These are phyloP conservation scores for Fusarium denticulatum DNA, from an alignment of 2,329 filamentous ascomycete genomes.

Conservation along the genomic window DNA sequence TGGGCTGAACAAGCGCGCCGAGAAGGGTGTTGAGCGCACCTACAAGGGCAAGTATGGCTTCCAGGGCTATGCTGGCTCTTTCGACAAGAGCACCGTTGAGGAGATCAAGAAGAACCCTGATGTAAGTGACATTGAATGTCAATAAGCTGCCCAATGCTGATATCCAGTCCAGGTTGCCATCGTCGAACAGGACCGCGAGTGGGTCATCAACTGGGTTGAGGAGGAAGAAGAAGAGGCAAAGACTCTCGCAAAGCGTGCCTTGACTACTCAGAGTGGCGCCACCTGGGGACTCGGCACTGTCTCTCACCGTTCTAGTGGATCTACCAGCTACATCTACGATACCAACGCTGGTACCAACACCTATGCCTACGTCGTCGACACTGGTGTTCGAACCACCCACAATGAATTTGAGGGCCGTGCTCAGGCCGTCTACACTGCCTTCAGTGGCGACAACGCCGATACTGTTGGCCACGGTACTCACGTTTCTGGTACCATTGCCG, in stretches of 20 bases:
- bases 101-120: constrained; percentile 54
- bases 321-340: constrained; percentile 60
- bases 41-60: constrained; percentile 47
- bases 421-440: constrained; percentile 42
- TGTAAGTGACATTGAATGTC: constrained; percentile 44
- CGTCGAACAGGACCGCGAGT: constrained; percentile 46
- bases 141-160: not conserved
- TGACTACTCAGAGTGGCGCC: constrained; percentile 45
- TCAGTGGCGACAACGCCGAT: constrained; percentile 41
- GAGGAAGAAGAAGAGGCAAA: constrained; percentile 11
- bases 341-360: constrained; percentile 56
- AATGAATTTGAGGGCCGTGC: constrained; percentile 64
- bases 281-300: constrained; percentile 49
- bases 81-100: constrained; percentile 53
- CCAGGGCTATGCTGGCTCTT: constrained; percentile 56
- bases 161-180: constrained; percentile 39
- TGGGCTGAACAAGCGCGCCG: constrained; percentile 59
- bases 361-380: constrained; percentile 71
- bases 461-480: constrained; percentile 56
- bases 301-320: constrained; percentile 44
- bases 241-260: constrained; percentile 37
- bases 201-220: constrained; percentile 42
- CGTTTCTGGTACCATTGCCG: constrained; percentile 50
- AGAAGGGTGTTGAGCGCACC: constrained; percentile 48
- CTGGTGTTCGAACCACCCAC: constrained; percentile 66